phyloP scores from a whole-genome alignment of 352 stramenopile species.

The Halophytophthora polymorphica region DNA sequence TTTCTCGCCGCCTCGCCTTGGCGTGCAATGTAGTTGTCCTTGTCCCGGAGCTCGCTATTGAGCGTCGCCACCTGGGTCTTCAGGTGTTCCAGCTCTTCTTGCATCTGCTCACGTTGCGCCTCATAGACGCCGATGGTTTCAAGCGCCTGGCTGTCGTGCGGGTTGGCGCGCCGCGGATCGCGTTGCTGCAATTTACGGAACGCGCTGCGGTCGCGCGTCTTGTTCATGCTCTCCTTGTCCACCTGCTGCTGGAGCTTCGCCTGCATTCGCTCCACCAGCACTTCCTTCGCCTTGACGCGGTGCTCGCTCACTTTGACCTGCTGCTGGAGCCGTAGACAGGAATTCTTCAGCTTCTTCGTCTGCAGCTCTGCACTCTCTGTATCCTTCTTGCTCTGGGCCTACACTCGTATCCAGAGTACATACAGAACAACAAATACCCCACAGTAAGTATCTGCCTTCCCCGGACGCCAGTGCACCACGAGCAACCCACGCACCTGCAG shows the following conservation, averaged over 20 bases:
- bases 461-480: conserved; percentile 6
- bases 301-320: conserved; percentile 87
- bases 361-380: conserved; percentile 46
- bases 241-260: conserved; percentile 78
- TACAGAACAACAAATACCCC: conserved; percentile 6
- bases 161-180: conserved; percentile 51
- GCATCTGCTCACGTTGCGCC: conserved; percentile 64
- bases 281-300: conserved; percentile 83
- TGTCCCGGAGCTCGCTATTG: conserved; percentile 74
- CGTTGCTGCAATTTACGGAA: conserved; percentile 71
- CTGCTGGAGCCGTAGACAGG: conserved; percentile 67
- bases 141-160: conserved; percentile 59
- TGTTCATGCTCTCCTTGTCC: conserved; percentile 67
- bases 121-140: conserved; percentile 74
- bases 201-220: conserved; percentile 45
- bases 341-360: conserved; percentile 57
- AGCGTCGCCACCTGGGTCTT: conserved; percentile 56
- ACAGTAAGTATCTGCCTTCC: conserved; percentile 3
- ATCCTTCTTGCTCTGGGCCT: conserved; percentile 49
- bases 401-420: conserved; percentile 3
- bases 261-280: conserved; percentile 76
- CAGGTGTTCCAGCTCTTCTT: conserved; percentile 68
- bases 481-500: conserved; percentile 39
- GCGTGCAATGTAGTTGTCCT: conserved; percentile 68
- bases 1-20: conserved; percentile 18